Base-by-base conservation (phyloP, 768 basidiomycete genomes). In the Tylopilus vinaceipallidus region DNA sequence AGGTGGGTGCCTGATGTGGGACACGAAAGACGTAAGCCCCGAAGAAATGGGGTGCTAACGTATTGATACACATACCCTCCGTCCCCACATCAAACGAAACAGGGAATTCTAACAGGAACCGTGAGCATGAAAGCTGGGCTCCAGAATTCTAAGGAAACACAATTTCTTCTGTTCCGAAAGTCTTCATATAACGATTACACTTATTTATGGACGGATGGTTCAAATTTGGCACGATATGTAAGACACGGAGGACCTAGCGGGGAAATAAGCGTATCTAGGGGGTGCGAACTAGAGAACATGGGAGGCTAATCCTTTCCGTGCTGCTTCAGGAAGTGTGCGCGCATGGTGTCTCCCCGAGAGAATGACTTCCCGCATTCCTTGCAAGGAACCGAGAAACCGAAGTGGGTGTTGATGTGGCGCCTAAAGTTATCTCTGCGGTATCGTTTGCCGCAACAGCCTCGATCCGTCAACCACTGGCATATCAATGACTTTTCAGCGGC, bases 401-500 rank as follows among this genome's bases (percentile, higher is more conserved):
- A 3, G 10, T 64, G 65, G 0, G 9, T 32, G 0, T 12, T 32
- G 0, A 55, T 50, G 22, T 66, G 61, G 0, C 60, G 54, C 0
- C 40, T 36, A 6, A 55, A 33, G 0, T 7, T 32, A 8, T 53
- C 38, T 2, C 62, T 36, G 4, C 55, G 50, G 11, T 6, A 36
- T 1, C 16, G 0, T 0, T 34, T 16, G 3, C 24, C 17, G n/a
- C 60, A 62, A 12, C 0, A 0, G 0, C 22, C 20, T 2, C 7
- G 0, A 0, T 16, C 4, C 0, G 19, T 20, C 22, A 11, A 2
- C 60, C 60, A 62, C 2, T 22, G 26, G 19, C 57, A 61, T 4
- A 4, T 1, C 1, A 58, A 1, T 33, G 2, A 34, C 2, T 27
- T 32, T 0, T 0, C 20, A 0, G 54, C 54, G 0, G 40, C 0